These are phyloP conservation scores for Pittosporum tobira DNA, from an alignment of 129 eudicot genomes.

Conservation along the genomic window DNA sequence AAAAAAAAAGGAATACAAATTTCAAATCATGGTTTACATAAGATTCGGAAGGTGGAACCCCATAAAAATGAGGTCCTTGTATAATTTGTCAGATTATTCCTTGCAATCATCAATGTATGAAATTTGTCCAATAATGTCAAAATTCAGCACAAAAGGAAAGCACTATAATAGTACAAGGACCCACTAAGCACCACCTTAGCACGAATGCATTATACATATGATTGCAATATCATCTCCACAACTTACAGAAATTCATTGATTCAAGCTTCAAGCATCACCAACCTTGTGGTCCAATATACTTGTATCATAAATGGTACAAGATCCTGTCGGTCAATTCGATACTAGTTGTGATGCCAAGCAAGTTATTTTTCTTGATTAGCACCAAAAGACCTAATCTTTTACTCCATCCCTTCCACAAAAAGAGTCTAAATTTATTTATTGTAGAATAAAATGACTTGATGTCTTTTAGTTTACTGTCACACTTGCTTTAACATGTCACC, in stretches of 20 bases:
- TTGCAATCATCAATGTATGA: not conserved
- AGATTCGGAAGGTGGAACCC: not conserved
- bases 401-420: no score
- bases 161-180: not conserved
- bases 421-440: no score
- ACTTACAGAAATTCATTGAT: not conserved
- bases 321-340: no score
- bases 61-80: not conserved
- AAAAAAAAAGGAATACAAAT: constrained; percentile 4
- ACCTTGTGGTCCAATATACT: not conserved
- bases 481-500: no score
- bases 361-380: not conserved
- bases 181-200: not conserved
- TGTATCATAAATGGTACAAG: not conserved
- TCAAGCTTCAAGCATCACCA: not conserved
- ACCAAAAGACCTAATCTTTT: no score
- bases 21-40: constrained; percentile 7
- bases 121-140: constrained; percentile 4
- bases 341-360: not conserved
- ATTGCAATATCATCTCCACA: not conserved
- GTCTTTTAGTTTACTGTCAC: no score
- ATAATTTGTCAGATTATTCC: not conserved
- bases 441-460: no score
- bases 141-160: constrained; percentile 1
- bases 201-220: not conserved